Evolutionary conservation across 2,329 filamentous ascomycete species (phyloP).

Genomic region (Alternaria viburni): DNA sequence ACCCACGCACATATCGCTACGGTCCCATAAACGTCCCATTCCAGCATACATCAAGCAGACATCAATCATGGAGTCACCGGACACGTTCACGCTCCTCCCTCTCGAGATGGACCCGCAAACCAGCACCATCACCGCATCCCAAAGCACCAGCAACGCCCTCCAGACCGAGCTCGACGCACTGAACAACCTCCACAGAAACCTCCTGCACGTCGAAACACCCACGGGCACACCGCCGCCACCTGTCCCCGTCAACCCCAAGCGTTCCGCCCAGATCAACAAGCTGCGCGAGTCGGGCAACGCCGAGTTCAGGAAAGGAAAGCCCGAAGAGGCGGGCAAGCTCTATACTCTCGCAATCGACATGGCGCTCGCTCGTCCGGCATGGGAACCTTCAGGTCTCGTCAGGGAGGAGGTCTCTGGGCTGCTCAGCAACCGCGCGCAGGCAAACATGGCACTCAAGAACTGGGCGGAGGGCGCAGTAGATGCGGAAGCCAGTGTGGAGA

Average conservation of each 20-base stretch:
- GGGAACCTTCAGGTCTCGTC: constrained; percentile 86
- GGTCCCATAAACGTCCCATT: neutral
- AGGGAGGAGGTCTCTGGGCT: constrained; percentile 82
- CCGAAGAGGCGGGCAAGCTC: constrained; percentile 76
- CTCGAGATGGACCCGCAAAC: constrained; percentile 80
- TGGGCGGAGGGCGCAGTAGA: constrained; percentile 91
- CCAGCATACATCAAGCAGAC: neutral
- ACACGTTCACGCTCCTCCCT: constrained; percentile 82
- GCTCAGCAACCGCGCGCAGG: constrained; percentile 88
- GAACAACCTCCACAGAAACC: constrained; percentile 77
- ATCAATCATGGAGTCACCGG: constrained; percentile 48
- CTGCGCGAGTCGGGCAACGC: constrained; percentile 86
- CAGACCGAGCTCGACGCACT: constrained; percentile 67
- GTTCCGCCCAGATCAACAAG: constrained; percentile 84
- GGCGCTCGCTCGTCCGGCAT: constrained; percentile 79
- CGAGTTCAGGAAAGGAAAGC: constrained; percentile 78
- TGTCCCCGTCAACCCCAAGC: constrained; percentile 90
- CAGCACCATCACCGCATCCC: constrained; percentile 69
- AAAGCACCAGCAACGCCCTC: constrained; percentile 49
- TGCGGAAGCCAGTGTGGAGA: constrained; percentile 85
- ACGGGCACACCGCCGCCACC: constrained; percentile 79
- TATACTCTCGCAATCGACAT: constrained; percentile 90
- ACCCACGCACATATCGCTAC: neutral
- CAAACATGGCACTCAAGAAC: constrained; percentile 78
- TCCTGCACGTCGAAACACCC: constrained; percentile 70